Percentiles rank a stretch among this genome's conserved stretches.
Evolutionary conservation across 305 asterid species (phyloP).

Genomic region (Rubia balearica): DNA sequence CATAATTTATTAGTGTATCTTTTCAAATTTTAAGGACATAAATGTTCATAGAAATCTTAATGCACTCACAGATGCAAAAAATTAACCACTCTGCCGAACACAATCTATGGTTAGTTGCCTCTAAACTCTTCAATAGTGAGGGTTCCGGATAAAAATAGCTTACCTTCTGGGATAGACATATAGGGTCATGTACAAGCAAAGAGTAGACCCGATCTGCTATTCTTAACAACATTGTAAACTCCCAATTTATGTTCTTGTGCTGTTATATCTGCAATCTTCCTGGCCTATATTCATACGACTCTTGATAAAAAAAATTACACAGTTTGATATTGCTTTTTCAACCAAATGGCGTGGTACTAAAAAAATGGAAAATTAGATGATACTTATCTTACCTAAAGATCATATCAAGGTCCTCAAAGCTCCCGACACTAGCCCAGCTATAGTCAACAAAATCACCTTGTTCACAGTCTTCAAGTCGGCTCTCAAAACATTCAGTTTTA

Average conservation of each 20-base stretch:
- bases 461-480: constrained; percentile 45
- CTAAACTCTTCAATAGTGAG: background rate
- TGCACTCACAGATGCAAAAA: background rate
- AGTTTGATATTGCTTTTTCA: background rate
- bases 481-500: constrained; percentile 53
- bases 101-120: background rate
- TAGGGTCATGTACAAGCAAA: background rate
- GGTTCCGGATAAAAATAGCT: background rate
- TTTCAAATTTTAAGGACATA: background rate
- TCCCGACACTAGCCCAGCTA: constrained; percentile 86
- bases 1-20: background rate
- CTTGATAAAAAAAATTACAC: background rate
- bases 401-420: constrained; percentile 89
- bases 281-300: background rate
- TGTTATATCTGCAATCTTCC: background rate
- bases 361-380: constrained; percentile 17
- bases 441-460: constrained; percentile 70
- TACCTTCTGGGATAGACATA: background rate
- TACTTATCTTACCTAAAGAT: constrained; percentile 66
- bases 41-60: background rate
- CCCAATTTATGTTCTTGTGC: background rate
- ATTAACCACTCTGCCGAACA: background rate
- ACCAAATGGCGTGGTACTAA: background rate
- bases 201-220: background rate
- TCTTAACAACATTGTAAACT: background rate